Percentiles rank a stretch among this genome's conserved stretches.
Evolutionary conservation across 2,329 filamentous ascomycete species (phyloP).

Genomic region (Xylariomycetidae sp.): DNA sequence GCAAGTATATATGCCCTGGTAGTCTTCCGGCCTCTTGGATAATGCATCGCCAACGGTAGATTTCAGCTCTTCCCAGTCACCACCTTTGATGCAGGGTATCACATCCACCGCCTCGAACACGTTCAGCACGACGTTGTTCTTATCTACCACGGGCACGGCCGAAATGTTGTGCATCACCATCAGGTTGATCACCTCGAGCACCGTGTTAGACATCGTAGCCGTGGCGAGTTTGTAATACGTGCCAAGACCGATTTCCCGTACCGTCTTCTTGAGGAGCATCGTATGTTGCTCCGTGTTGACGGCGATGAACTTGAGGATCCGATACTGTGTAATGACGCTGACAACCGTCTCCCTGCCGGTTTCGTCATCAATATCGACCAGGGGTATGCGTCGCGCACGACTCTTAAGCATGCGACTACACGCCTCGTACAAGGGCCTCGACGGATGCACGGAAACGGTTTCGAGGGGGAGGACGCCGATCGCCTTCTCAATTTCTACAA

Average conservation of each 20-base stretch:
- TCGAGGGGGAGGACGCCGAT: conserved; percentile 89
- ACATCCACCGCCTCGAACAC: conserved; percentile 98
- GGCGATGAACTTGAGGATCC: conserved; percentile 96
- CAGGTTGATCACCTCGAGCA: conserved; percentile 90
- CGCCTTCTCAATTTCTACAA: conserved; percentile 84
- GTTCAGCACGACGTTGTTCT: conserved; percentile 74
- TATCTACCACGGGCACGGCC: conserved; percentile 87
- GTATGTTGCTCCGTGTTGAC: conserved; percentile 87
- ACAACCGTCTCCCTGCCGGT: conserved; percentile 89
- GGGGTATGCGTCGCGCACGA: conserved; percentile 84
- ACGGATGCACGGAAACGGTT: conserved; percentile 91
- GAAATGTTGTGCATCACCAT: conserved; percentile 93
- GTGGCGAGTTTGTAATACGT: conserved; percentile 79
- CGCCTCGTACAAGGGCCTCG: conserved; percentile 87
- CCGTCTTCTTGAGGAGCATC: conserved; percentile 78
- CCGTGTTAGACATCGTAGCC: conserved; percentile 81
- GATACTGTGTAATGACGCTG: conserved; percentile 95
- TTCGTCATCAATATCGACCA: conserved; percentile 92
- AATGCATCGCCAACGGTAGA: conserved; percentile 85
- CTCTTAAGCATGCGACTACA: conserved; percentile 92
- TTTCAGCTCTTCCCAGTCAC: conserved; percentile 84
- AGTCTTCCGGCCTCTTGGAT: conserved; percentile 82
- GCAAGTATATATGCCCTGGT: conserved; percentile 95
- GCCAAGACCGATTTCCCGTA: conserved; percentile 79
- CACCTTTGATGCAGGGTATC: conserved; percentile 90